Evolutionary conservation across 768 basidiomycete genomes (phyloP).

Genomic region (Calocera cornea): DNA sequence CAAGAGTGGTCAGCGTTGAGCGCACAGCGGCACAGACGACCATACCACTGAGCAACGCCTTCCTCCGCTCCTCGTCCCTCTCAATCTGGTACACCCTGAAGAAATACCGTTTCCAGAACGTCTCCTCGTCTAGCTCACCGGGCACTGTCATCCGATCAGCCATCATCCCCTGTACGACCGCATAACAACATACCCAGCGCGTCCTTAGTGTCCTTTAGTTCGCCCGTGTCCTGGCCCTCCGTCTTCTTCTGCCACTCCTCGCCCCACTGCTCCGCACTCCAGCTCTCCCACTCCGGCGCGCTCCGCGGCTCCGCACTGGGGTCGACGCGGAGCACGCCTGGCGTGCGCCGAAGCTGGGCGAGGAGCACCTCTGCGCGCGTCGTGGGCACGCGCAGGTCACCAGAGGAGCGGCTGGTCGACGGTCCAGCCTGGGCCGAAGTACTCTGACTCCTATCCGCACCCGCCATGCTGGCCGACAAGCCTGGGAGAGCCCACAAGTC

Average conservation of each 20-base stretch:
- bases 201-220: conserved; percentile 40
- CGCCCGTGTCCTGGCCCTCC: conserved; percentile 34
- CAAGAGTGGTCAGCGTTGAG: conserved; percentile 19
- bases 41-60: conserved; percentile 59
- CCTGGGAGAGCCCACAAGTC: conserved; percentile 71
- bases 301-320: conserved; percentile 47
- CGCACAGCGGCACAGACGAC: not conserved
- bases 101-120: conserved; percentile 83
- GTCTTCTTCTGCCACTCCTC: conserved; percentile 44
- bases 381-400: conserved; percentile 16
- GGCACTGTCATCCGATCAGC: conserved; percentile 40
- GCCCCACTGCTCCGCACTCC: conserved; percentile 42
- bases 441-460: not conserved
- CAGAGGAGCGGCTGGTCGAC: not conserved
- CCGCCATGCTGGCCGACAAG: not conserved
- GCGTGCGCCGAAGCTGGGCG: conserved; percentile 56
- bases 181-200: conserved; percentile 38
- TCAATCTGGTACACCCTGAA: conserved; percentile 76
- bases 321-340: conserved; percentile 60
- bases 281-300: conserved; percentile 36
- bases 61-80: conserved; percentile 63
- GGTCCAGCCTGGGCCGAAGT: not conserved
- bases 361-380: conserved; percentile 69
- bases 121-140: conserved; percentile 41
- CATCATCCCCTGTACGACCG: not conserved